Base-by-base conservation (phyloP, 1,284 basidiomycete genomes). In the Naganishia sp. region DNA sequence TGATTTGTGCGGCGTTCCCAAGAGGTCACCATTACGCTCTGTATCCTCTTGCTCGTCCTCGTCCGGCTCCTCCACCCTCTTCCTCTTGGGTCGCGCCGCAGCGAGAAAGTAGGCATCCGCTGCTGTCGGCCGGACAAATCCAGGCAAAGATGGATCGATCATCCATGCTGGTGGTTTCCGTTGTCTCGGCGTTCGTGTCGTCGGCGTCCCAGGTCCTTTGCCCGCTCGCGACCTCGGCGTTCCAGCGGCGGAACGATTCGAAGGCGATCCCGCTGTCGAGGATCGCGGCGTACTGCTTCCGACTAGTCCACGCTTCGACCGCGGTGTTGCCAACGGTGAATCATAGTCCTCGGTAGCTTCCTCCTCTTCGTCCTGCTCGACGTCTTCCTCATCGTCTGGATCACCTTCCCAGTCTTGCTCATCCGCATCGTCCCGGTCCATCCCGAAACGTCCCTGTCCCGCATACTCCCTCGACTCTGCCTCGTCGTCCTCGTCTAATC, bases 51-150 rank as follows among this genome's bases (percentile, higher is more conserved):
- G 50, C 21, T 25, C 21, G 35, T 43, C 25, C 18, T 45, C 10
- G 10, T 54, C 42, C 41, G 13, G 47, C 67, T 39, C 74, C 71
- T 39, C 62, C 43, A 67, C 77, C 74, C 68, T 78, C 78, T 56
- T 74, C 70, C 23, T 74, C 73, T 63, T 78, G 17, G 87, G 83
- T 46, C 87, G 83, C 10, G 86, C 81, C 25, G 85, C 82, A 1
- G 71, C 64, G 18, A 84, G 82, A 75, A 96, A 92, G 80, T 94
- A 96, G 17, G 86, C 85, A 79, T 96, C 93, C 63, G 92, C 91
- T 0, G 80, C 72, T 0, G 80, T 79, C 0, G 75, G 72, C 10
- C 77, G 71, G 31, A 73, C 74, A 67, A 82, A 80, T 3, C 79
- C 79, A 46, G 71, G 71, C 53, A 71, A 64, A 15, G 55, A 63